These are phyloP conservation scores for Phtheirospermum japonicum DNA, from an alignment of 257 asterid species.

Conservation along the genomic window DNA sequence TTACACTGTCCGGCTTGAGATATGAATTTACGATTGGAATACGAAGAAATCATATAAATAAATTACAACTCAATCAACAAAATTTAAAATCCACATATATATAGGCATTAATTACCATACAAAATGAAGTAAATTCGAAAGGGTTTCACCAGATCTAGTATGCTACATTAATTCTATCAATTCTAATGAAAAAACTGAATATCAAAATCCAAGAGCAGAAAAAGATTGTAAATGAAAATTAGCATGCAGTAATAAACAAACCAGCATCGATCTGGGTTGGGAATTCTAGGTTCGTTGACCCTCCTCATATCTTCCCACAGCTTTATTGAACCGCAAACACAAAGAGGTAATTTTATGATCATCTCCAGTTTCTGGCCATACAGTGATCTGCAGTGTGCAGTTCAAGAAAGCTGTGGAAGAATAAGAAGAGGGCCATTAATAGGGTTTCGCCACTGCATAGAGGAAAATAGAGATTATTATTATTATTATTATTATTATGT, in stretches of 20 bases:
- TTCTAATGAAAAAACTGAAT: too few relatives aligned
- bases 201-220: too few relatives aligned
- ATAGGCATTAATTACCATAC: too few relatives aligned
- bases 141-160: too few relatives aligned
- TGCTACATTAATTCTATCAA: too few relatives aligned
- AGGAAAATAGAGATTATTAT: background rate
- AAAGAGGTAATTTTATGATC: background rate
- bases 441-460: constrained; percentile 36
- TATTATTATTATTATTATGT: background rate
- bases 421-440: constrained; percentile 52
- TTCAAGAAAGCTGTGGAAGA: constrained; percentile 99
- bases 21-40: too few relatives aligned
- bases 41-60: too few relatives aligned
- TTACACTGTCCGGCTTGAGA: too few relatives aligned
- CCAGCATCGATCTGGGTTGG: background rate
- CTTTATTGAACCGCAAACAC: constrained; percentile 76
- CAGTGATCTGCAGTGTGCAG: constrained; percentile 43
- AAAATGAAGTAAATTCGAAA: too few relatives aligned
- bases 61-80: too few relatives aligned
- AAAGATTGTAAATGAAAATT: too few relatives aligned
- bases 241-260: background rate
- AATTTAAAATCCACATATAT: too few relatives aligned
- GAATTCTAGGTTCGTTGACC: constrained; percentile 20
- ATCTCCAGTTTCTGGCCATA: constrained; percentile 22
- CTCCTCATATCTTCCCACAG: constrained; percentile 83